Conservation (phyloP, 768 basidiomycete genomes). For the Boletus rubroflammeus region DNA sequence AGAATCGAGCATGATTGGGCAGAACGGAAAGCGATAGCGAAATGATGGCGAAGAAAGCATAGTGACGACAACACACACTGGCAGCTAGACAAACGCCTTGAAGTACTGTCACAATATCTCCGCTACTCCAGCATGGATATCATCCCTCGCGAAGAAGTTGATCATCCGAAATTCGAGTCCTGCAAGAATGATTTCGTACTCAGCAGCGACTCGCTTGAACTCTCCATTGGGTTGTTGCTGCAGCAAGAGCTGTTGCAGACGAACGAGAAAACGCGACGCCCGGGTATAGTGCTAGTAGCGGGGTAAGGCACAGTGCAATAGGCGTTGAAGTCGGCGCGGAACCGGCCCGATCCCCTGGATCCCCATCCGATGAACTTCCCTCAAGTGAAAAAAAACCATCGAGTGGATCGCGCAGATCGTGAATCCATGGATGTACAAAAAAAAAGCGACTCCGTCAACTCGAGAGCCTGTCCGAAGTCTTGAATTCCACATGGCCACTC, state of each 20-base stretch:
- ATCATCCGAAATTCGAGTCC: not conserved
- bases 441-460: not conserved
- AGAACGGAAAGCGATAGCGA: too few species aligned
- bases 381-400: not conserved
- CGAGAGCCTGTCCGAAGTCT: not conserved
- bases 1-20: too few species aligned
- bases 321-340: not conserved
- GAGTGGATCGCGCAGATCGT: not conserved
- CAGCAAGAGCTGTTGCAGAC: slow-evolving; percentile 9
- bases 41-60: too few species aligned
- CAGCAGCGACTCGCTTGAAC: slow-evolving; percentile 18
- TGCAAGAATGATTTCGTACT: not conserved
- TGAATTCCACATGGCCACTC: not conserved
- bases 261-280: slow-evolving; percentile 4
- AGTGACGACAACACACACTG: too few species aligned
- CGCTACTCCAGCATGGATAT: not conserved
- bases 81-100: not conserved
- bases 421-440: slow-evolving; percentile 14
- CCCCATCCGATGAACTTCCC: not conserved
- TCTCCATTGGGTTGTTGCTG: not conserved
- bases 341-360: too few species aligned
- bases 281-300: not conserved
- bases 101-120: not conserved
- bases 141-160: not conserved
- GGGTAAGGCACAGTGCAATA: too few species aligned